Percentiles rank a stretch among this genome's conserved stretches.
phyloP scores from a whole-genome alignment of 2,329 filamentous ascomycete genomes.

The Phoma sp. region DNA sequence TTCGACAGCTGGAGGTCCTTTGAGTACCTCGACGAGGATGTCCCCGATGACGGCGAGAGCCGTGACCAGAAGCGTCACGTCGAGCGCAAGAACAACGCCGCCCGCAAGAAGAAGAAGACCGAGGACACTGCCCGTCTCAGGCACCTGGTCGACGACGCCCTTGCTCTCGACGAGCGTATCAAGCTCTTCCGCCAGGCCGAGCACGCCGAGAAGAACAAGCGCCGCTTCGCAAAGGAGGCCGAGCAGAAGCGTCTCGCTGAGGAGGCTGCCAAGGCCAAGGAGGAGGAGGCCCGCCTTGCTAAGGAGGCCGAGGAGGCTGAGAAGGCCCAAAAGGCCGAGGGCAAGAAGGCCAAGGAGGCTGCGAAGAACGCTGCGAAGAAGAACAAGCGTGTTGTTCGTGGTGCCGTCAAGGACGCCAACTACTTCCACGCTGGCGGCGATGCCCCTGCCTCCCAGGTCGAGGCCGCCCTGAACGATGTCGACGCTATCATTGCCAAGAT shows the following conservation, averaged over 20 bases:
- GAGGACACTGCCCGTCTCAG: conserved; percentile 93
- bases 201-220: conserved; percentile 95
- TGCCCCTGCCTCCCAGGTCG: conserved; percentile 79
- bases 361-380: conserved; percentile 99
- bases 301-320: conserved; percentile 87
- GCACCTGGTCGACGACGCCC: conserved; percentile 85
- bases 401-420: conserved; percentile 95
- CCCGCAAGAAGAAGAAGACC: conserved; percentile 98
- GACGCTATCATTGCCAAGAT: conserved; percentile 88
- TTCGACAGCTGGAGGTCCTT: conserved; percentile 98
- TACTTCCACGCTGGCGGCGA: conserved; percentile 79
- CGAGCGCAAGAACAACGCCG: conserved; percentile 97
- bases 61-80: conserved; percentile 98
- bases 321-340: conserved; percentile 81
- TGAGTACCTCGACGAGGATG: conserved; percentile 98
- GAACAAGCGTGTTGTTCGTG: conserved; percentile 98
- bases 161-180: conserved; percentile 89
- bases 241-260: conserved; percentile 87
- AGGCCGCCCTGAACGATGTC: conserved; percentile 82
- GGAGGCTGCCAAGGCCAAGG: conserved; percentile 83
- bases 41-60: conserved; percentile 98
- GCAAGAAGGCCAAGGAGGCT: conserved; percentile 97
- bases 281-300: conserved; percentile 78
- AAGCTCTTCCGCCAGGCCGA: conserved; percentile 95
- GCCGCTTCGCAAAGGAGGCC: conserved; percentile 86